phyloP scores from a whole-genome alignment of 345 rosid genomes.

The Arabidopsis arenosa region DNA sequence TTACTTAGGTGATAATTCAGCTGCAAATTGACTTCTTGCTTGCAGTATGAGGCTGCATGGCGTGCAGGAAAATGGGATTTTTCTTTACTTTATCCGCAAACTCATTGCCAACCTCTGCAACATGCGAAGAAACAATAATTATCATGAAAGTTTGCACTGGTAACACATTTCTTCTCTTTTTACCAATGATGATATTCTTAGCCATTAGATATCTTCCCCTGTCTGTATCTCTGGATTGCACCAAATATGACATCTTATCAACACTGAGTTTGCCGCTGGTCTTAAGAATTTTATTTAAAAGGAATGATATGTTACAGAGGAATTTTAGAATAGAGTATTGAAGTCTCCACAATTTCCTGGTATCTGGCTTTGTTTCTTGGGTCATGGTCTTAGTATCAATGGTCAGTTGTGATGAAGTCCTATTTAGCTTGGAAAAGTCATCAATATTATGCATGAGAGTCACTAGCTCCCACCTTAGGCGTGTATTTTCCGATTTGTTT shows the following conservation, averaged over 20 bases:
- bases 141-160: slow-evolving; percentile 88
- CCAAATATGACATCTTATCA: slow-evolving; percentile 16
- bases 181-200: slow-evolving; percentile 26
- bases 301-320: slow-evolving; percentile 21
- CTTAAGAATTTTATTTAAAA: not conserved
- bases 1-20: slow-evolving; percentile 26
- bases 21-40: slow-evolving; percentile 38
- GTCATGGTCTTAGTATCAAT: slow-evolving; percentile 20
- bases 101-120: slow-evolving; percentile 51
- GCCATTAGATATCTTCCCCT: slow-evolving; percentile 11
- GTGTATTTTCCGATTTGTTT: slow-evolving; percentile 24
- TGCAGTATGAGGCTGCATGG: slow-evolving; percentile 99
- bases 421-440: slow-evolving; percentile 20
- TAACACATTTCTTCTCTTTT: slow-evolving; percentile 42
- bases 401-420: slow-evolving; percentile 13
- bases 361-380: slow-evolving; percentile 19
- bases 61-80: slow-evolving; percentile 98
- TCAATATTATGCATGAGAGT: slow-evolving; percentile 10
- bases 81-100: slow-evolving; percentile 60
- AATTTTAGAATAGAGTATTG: slow-evolving; percentile 23
- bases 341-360: slow-evolving; percentile 14
- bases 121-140: slow-evolving; percentile 57
- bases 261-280: slow-evolving; percentile 15
- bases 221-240: slow-evolving; percentile 34
- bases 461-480: slow-evolving; percentile 10